Conservation (phyloP, 257 asterid species). For the Capsicum chinense region DNA sequence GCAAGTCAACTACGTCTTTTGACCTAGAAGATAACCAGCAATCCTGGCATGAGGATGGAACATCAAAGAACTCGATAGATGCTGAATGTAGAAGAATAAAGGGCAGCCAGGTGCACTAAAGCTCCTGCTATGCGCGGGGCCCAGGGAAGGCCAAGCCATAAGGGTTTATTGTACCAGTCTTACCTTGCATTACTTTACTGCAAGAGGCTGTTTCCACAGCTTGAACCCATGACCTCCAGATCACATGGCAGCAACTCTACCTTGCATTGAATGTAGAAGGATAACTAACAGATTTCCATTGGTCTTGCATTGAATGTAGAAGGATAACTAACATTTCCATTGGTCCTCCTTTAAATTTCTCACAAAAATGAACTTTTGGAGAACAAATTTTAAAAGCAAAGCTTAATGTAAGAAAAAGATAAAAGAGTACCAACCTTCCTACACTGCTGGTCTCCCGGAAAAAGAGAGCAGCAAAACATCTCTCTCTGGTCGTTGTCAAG, state of each 20-base stretch:
- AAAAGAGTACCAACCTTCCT: conserved; percentile 50
- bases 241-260: too few species aligned
- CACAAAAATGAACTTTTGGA: neutral
- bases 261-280: neutral
- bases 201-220: too few species aligned
- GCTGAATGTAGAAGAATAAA: conserved; percentile 1
- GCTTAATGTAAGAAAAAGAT: neutral
- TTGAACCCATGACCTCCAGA: too few species aligned
- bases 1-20: neutral
- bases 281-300: neutral
- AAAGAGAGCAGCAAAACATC: conserved; percentile 76
- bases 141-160: too few species aligned
- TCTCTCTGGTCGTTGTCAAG: conserved; percentile 76
- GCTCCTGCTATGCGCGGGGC: too few species aligned
- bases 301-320: neutral
- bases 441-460: conserved; percentile 65
- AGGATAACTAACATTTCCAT: neutral
- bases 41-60: conserved; percentile 14
- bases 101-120: too few species aligned
- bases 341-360: neutral
- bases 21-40: too few species aligned
- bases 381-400: conserved; percentile 8
- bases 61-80: neutral
- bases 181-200: too few species aligned
- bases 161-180: too few species aligned